Base-by-base conservation (phyloP, 1,284 basidiomycete species). In the Microbotryomycetes sp. region DNA sequence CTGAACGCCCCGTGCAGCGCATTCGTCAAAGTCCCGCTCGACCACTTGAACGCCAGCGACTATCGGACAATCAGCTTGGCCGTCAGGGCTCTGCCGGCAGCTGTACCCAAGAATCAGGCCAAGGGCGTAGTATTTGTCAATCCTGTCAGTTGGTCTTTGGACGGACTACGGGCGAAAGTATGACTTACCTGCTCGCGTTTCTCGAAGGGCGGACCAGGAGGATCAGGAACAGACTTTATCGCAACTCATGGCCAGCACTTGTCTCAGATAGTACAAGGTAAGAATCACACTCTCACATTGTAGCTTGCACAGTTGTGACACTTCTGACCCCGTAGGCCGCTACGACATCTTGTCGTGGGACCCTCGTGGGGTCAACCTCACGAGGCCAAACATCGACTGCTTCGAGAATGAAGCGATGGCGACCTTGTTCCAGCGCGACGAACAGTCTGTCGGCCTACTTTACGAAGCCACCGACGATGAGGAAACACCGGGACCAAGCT, bases 291-390 rank as follows among this genome's bases (percentile, higher is more conserved):
- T n/a, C n/a, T n/a, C n/a, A n/a, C n/a, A n/a, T n/a, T n/a, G n/a
- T n/a, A n/a, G n/a, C n/a, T n/a, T n/a, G n/a, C n/a, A n/a, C n/a
- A n/a, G n/a, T n/a, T n/a, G n/a, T n/a, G n/a, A n/a, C n/a, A n/a
- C n/a, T n/a, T n/a, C n/a, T n/a, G n/a, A n/a, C n/a, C n/a, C n/a
- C n/a, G n/a, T 18, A 29, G 59, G 62, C 3, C 52, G 57, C 23
- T 72, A 69, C 55, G 65, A 70, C 48, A 54, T 71, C 35, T 18
- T 68, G 48, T 60, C 60, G 7, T 72, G 61, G 56, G 68, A 72
- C 28, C 70, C 70, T 4, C 64, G 70, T 15, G 68, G 66, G 5
- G 66, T 71, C 47, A 70, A 70, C 45, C 28, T 64, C 48, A 68
- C 68, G 6, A 26, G 54, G 6, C 70, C 70, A 11, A 18, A 30